Evolutionary conservation across 1,284 basidiomycete genomes (phyloP), one percentile per base, ranked within the genome.

Genomic region (Tilletia walkeri): DNA sequence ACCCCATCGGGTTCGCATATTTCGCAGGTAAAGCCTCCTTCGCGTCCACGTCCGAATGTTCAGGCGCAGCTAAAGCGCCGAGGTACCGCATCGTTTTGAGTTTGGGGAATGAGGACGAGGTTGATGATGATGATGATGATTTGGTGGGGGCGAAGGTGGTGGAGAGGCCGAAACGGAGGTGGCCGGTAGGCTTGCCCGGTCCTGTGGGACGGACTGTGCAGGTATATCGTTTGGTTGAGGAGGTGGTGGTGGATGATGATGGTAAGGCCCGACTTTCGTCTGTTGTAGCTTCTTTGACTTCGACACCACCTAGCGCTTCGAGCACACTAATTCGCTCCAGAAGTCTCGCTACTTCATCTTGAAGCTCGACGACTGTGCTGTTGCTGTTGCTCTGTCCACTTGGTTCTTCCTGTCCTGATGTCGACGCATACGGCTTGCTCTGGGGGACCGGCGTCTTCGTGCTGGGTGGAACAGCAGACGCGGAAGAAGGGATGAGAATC

Each of bases 1-100:
- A 38, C 30, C 59, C 59, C 59, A 63, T 63, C 59, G 59, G 59
- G 16, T 63, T 63, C 36, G 59, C 30, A 38, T 63, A 63, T 16
- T 63, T 63, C 36, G 59, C 34, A 4, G 59, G 59, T 16, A 63
- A 34, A 9, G 59, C 59, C 36, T 63, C 59, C 34, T 18, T 63
- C 59, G 36, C 59, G 16, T 34, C 59, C 7, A 10, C 34, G 12
- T 38, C 59, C 36, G 59, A 63, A 41, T 63, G 59, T 14, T 10
- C 59, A 34, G 59, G 59, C 20, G 59, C 34, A 3, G 59, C 38
- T 7, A 63, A 38, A 3, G 59, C 59, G 36, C 59, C 59, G 34
- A 63, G 59, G 20, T 63, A 63, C 16, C 59, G 59, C 36, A 63
- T 38, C 6, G 30, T 39, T 16, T 63, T 63, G 12, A 63, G 59